Evolutionary conservation across 2,329 filamentous ascomycete genomes (phyloP), one percentile per base, ranked within the genome.

Genomic region (Diaporthe batatas): DNA sequence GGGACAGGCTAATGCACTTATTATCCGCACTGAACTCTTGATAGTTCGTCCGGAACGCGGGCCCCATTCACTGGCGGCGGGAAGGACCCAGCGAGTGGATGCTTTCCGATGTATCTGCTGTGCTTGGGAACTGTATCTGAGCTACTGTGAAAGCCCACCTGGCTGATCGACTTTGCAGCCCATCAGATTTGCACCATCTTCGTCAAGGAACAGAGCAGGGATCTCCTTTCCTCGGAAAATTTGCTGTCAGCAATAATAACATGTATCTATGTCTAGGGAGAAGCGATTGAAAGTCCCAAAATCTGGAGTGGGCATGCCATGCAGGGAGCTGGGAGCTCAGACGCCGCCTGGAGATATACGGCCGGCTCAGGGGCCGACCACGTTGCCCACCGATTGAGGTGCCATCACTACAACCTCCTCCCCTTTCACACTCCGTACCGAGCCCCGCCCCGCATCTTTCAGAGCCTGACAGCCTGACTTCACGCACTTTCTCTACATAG

Each of bases 391-490:
- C 47, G 39, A 36, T 67, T 51, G 44, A 21, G 62, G 62, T 53
- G n/a, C 5, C 62, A 67, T 67, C 62, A 39, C 47, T 67, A 47
- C 62, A 67, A 67, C 44, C 62, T 39, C 44, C 29, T 53, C n/a
- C 47, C n/a, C n/a, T 14, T 51, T 51, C 44, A 32, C 29, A 29
- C 29, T 29, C 29, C 29, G 29, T 51, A 16, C 51, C 62, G 36
- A 25, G 42, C 29, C 62, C 62, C 47, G 62, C 62, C 62, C 62
- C 62, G 62, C 62, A 65, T 51, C 47, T 34, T 34, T 53, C 62
- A 67, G 51, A 47, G 62, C 62, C 62, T 47, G 62, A 67, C 36
- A 47, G 62, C 62, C 62, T 47, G 62, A 67, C 44, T 32, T 67
- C 62, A 67, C 62, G 18, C 62, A 53, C 62, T 39, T 47, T 25